Base-by-base conservation (phyloP, 495 filamentous ascomycete species). In the Penicillium verhagenii region DNA sequence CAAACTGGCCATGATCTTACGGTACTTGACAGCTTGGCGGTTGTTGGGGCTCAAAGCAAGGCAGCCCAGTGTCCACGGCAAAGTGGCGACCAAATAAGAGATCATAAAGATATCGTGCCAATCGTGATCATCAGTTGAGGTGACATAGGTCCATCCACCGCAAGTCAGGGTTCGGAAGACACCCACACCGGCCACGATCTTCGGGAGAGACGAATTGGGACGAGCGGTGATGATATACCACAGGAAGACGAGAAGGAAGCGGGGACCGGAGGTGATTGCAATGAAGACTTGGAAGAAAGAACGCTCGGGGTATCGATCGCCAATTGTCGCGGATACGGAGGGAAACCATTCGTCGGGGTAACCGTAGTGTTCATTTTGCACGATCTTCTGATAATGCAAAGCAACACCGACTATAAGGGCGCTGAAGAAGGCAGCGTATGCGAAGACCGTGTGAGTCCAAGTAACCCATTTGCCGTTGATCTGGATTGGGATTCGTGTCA, bases 51-150 rank as follows among this genome's bases (percentile, higher is more conserved):
- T 96, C 33, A 97, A 76, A 11, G 86, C 86, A 43, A 97, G 80
- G 68, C 92, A 97, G 43, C 95, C 95, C 26, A 90, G 60, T 1
- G 92, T 97, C 95, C 95, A 99, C 5, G 95, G 95, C 52, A 99
- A 76, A 1, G 95, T 97, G 13, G 91, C 87, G 42, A 97, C 86
- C 45, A 99, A 73, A 69, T 99, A 99, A 24, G 91, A 96, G 61
- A 99, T 96, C 95, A 99, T 99, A 72, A 97, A 93, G 50, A 97
- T 94, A 70, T 99, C 95, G 66, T 99, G 95, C 92, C 91, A 97
- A 69, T 93, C 84, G 70, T 99, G 95, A 68, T 97, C 91, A 70
- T 99, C 95, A 9, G 95, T 97, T 35, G 92, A 97, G 19, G 95
- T 99, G 47, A 99, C 87, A 69, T 97, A 99, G 31, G 96, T 97